A percentile compares a stretch with the other conserved stretches of the same genome.
These are phyloP conservation scores for Fusarium sp. DNA, from an alignment of 2,329 filamentous ascomycete species.

Conservation along the genomic window DNA sequence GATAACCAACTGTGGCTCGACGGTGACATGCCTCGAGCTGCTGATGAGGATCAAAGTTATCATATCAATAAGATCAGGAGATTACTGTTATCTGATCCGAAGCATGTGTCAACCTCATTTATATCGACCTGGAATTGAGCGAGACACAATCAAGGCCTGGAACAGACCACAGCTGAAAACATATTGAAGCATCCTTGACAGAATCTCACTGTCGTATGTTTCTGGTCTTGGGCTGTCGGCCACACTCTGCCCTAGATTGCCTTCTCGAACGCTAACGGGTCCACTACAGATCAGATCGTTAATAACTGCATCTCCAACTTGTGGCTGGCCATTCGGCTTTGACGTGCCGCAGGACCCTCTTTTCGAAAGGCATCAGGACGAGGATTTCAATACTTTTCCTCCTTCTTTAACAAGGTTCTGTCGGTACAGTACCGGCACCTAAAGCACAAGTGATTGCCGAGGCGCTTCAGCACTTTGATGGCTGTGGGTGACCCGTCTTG, in stretches of 20 bases:
- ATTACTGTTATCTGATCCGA: slow-evolving; percentile 27
- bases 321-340: slow-evolving; percentile 35
- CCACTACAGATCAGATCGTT: slow-evolving; percentile 16
- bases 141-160: slow-evolving; percentile 1
- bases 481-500: slow-evolving; percentile 40
- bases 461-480: slow-evolving; percentile 18
- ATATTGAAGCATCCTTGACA: not conserved
- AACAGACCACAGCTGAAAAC: slow-evolving; percentile 17
- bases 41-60: slow-evolving; percentile 33
- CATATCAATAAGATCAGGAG: slow-evolving; percentile 37
- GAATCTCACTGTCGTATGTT: slow-evolving; percentile 9
- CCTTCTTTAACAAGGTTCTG: slow-evolving; percentile 2
- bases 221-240: slow-evolving; percentile 6
- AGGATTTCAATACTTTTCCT: not conserved
- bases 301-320: slow-evolving; percentile 13
- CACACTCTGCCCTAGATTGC: slow-evolving; percentile 26
- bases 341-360: slow-evolving; percentile 37
- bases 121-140: not conserved
- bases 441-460: slow-evolving; percentile 34
- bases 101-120: not conserved
- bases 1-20: not conserved
- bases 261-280: slow-evolving; percentile 37
- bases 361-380: slow-evolving; percentile 1
- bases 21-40: not conserved
- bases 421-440: not conserved